Base-by-base conservation (phyloP, 2,329 filamentous ascomycete genomes). In the Aspergillus hiratsukae region DNA sequence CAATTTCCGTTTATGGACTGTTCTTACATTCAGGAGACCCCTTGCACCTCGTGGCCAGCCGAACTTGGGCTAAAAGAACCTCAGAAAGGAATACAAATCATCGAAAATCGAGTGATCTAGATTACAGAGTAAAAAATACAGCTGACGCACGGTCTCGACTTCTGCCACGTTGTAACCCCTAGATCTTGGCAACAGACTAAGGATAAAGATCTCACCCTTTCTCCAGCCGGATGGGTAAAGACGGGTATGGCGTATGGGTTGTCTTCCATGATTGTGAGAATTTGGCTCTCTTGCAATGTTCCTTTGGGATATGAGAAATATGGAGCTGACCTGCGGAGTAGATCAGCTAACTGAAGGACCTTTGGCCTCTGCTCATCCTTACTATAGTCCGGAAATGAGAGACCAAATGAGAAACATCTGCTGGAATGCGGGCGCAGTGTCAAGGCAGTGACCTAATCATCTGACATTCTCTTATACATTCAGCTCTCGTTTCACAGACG, bases 131-230 rank as follows among this genome's bases (percentile, higher is more conserved):
- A 31, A 21, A 49, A 49, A 45, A 21, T 23, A 41, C 27, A 43
- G 17, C 27, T 46, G 35, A 40, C 54, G 61, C 63, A 63, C 60
- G 60, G 61, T 55, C 60, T 62, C 51, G 58, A 58, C 56, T 59
- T 57, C 60, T 45, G 49, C 63, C 63, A 65, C 63, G 63, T 65
- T 65, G 57, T 54, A 37, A 55, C 57, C 63, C 63, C 58, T 65
- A 58, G 57, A 64, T 62, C 63, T 65, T 65, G 61, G 63, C 63
- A 65, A 52, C 52, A 59, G 57, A 55, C 61, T 64, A 64, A 65
- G 56, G 63, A 65, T 65, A 65, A 65, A 62, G 63, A 65, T 65
- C 63, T 65, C 60, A 65, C 61, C 53, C 49, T 46, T 46, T 56
- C 55, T 57, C 58, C 58, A 54, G 53, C 49, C 46, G 48, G 55